Conservation (phyloP, 306 rosid species). For the Acacia acuminata region DNA sequence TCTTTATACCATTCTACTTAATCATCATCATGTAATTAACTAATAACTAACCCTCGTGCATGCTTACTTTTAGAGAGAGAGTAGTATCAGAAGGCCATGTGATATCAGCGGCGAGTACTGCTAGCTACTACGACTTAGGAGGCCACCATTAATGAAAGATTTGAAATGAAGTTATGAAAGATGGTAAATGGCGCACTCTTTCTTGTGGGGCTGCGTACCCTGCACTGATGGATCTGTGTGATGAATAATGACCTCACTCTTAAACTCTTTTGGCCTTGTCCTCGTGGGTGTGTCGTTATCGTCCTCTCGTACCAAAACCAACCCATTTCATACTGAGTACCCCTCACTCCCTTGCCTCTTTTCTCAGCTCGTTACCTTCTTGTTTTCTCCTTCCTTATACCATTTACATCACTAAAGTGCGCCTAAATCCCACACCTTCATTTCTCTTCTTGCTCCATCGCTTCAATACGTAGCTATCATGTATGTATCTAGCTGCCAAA, state of each 20-base stretch:
- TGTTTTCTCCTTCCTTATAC: background rate
- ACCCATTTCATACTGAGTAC: constrained; percentile 40
- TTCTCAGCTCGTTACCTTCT: background rate
- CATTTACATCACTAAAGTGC: background rate
- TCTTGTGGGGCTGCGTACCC: constrained; percentile 44
- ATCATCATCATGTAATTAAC: constrained; percentile 54
- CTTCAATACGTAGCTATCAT: background rate
- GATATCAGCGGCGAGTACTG: constrained; percentile 53
- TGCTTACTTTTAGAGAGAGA: constrained; percentile 33
- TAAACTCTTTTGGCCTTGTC: constrained; percentile 53
- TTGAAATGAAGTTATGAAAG: constrained; percentile 1
- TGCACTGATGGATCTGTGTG: background rate
- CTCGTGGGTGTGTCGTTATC: constrained; percentile 77
- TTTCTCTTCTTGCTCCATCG: background rate
- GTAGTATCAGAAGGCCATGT: constrained; percentile 75
- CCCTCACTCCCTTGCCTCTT: background rate
- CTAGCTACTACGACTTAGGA: constrained; percentile 31
- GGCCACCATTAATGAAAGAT: constrained; percentile 38
- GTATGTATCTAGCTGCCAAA: background rate
- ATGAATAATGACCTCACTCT: background rate
- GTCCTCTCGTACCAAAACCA: constrained; percentile 38
- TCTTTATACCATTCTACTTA: background rate
- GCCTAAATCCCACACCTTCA: background rate
- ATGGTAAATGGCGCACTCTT: background rate
- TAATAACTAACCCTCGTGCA: constrained; percentile 57